phyloP scores from a whole-genome alignment of 2,329 filamentous ascomycete genomes.

The Aureobasidium sp. region DNA sequence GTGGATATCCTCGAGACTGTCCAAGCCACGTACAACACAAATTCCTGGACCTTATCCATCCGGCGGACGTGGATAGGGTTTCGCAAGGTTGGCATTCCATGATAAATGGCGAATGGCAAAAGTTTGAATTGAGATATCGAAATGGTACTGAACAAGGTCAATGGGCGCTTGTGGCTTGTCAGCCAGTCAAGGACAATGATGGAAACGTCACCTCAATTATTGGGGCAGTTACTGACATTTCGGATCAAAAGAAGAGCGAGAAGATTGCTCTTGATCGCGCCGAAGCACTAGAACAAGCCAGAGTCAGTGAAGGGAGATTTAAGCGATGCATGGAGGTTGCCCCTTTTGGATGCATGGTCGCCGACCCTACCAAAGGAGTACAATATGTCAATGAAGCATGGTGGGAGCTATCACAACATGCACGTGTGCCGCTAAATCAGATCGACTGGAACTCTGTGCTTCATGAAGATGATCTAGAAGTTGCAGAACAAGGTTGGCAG shows the following conservation, averaged over 20 bases:
- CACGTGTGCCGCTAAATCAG: constrained; percentile 14
- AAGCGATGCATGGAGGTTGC: constrained; percentile 23
- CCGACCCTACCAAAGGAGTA: constrained; percentile 13
- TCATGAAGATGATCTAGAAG: constrained; percentile 24
- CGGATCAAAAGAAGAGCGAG: constrained; percentile 17
- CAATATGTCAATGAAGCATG: constrained; percentile 11
- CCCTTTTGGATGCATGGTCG: constrained; percentile 25
- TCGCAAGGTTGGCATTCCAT: neutral
- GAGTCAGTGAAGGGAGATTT: constrained; percentile 29
- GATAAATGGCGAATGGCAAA: neutral
- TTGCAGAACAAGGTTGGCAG: constrained; percentile 25
- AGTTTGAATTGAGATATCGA: neutral
- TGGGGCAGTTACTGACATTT: constrained; percentile 19
- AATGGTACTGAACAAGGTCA: neutral
- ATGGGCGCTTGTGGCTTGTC: neutral
- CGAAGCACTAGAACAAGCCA: constrained; percentile 28
- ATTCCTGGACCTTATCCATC: neutral
- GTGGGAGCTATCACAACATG: neutral
- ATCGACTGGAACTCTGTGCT: constrained; percentile 19
- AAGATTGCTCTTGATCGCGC: constrained; percentile 30
- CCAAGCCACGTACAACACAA: neutral
- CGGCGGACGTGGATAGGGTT: neutral
- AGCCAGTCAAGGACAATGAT: neutral
- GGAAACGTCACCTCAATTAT: constrained; percentile 12
- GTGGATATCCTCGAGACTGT: neutral